A percentile compares a stretch with the other conserved stretches of the same genome.
These are phyloP conservation scores for Fusarium pseudonygamai DNA, from an alignment of 2,329 filamentous ascomycete species.

Conservation along the genomic window DNA sequence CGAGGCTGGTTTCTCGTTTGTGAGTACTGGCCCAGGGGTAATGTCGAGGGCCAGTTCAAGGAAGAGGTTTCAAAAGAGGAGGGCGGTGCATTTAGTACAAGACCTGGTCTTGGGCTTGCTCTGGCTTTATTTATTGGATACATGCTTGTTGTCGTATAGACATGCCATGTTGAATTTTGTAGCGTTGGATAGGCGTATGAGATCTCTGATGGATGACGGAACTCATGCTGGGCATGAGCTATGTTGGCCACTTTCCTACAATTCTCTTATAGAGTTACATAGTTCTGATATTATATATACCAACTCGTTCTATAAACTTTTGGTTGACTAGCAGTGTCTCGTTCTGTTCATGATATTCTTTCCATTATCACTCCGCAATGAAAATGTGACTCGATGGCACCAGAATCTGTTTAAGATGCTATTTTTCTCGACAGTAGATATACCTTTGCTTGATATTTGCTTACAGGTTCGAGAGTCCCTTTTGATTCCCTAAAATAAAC, in stretches of 20 bases:
- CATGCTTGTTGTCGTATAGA: constrained; percentile 23
- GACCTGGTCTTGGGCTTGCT: constrained; percentile 21
- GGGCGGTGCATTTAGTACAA: constrained; percentile 18
- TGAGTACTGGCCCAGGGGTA: constrained; percentile 75
- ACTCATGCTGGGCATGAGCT: constrained; percentile 26
- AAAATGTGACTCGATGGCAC: not conserved
- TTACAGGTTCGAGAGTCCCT: not conserved
- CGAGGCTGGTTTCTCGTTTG: constrained; percentile 74
- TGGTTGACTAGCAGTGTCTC: not conserved
- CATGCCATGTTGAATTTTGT: not conserved
- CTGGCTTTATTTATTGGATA: constrained; percentile 29
- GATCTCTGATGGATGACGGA: not conserved
- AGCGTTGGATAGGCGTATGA: not conserved
- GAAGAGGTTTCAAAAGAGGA: constrained; percentile 47
- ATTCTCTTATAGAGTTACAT: constrained; percentile 9
- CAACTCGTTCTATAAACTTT: not conserved
- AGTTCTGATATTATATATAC: constrained; percentile 4
- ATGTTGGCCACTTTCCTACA: not conserved
- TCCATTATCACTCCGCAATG: not conserved
- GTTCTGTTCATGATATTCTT: not conserved
- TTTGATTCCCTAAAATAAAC: not conserved
- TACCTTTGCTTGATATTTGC: not conserved
- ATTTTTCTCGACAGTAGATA: not conserved
- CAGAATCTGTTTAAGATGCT: not conserved
- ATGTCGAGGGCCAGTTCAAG: constrained; percentile 64